A percentile compares a stretch with the other conserved stretches of the same genome.
phyloP scores from a whole-genome alignment of 1,139 yeast species.

The Debaryomyces coudertii region DNA sequence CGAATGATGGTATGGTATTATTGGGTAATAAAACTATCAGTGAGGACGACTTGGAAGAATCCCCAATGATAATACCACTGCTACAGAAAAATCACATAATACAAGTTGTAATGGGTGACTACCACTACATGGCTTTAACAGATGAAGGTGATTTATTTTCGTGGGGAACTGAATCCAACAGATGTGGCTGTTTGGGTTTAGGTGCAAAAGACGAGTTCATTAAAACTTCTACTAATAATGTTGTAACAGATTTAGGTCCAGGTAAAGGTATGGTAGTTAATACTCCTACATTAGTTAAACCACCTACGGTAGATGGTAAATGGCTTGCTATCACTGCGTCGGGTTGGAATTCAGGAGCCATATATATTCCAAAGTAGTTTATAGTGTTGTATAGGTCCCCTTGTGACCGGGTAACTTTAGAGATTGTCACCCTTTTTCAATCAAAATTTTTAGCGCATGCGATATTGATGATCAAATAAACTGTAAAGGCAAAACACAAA shows the following conservation, averaged over 20 bases:
- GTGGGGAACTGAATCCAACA: conserved; percentile 70
- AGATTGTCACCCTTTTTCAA: background rate
- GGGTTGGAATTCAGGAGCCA: conserved; percentile 83
- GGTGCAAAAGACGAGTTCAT: conserved; percentile 46
- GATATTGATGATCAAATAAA: conserved; percentile 7
- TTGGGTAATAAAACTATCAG: conserved; percentile 37
- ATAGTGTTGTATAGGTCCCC: background rate
- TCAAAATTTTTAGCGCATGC: conserved; percentile 4
- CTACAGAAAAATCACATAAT: conserved; percentile 57
- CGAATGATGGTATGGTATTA: conserved; percentile 53
- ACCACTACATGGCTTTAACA: conserved; percentile 67
- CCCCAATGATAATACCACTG: conserved; percentile 38
- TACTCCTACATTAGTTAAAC: conserved; percentile 46
- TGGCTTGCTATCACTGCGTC: conserved; percentile 62
- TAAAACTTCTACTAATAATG: conserved; percentile 13
- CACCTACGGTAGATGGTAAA: conserved; percentile 37
- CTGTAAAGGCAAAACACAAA: conserved; percentile 7
- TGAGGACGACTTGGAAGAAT: conserved; percentile 18
- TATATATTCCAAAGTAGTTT: conserved; percentile 25
- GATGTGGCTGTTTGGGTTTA: conserved; percentile 73
- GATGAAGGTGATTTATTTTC: conserved; percentile 60
- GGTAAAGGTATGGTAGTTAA: conserved; percentile 43
- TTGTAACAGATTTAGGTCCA: conserved; percentile 29
- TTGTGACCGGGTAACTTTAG: conserved; percentile 8
- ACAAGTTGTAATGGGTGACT: conserved; percentile 71